Base-by-base conservation (phyloP, 345 rosid genomes). In the Boechera divaricarpa region DNA sequence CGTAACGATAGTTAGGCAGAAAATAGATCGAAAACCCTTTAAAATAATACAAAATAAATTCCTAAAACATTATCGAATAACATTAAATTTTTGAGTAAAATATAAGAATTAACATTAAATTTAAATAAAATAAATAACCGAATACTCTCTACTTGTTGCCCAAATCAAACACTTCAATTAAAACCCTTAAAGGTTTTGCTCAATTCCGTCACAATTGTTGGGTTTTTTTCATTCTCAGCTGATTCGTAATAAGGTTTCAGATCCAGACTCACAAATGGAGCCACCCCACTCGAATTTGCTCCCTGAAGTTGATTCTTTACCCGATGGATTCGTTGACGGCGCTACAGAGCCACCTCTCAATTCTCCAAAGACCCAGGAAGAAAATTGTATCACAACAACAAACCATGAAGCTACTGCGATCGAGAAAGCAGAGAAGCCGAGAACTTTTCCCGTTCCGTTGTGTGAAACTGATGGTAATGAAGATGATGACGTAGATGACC, bases 241-340 rank as follows among this genome's bases (percentile, higher is more conserved):
- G 16, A 44, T 44, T 44, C 63, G 15, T 63, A 24, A 4, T 10
- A 32, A 41, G 31, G n/a, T 53, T 63, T 71, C 16, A 53, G 72
- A 64, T 72, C 57, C 73, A 80, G 80, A 31, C 71, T 68, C 47
- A 60, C 75, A 31, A 76, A 92, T 92, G 97, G 93, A 88, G 82
- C 85, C 78, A 69, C 70, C 79, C 42, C 73, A 55, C 33, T 85
- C 88, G 63, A 85, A 84, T 80, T 86, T 86, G 82, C 97, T 94
- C 53, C 98, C 98, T 31, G 97, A 90, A 81, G 98, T 86, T 55
- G 96, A 90, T 80, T 80, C 97, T 33, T 79, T 94, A 82, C 98
- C 98, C 5, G 97, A 90, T 81, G 98, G 98, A 62, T 92, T 92
- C 81, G 93, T 94, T 38, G 97, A 90, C 31, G 83, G 90, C 77